Conservation (phyloP, 1,284 basidiomycete species). For the Cryptococcus sp. region DNA sequence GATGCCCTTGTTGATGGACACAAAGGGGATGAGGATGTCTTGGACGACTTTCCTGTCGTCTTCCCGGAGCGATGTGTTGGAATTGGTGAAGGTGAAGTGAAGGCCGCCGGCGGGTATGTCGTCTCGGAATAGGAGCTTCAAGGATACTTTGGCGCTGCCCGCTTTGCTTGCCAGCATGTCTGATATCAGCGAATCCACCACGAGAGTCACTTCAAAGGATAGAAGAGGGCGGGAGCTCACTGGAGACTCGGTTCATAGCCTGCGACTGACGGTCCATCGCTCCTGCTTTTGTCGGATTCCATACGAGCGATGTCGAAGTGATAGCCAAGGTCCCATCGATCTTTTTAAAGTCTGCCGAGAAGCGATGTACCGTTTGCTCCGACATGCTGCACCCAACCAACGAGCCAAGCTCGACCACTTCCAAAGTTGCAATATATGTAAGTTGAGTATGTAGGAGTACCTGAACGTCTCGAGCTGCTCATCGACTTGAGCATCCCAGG, state of each 20-base stretch:
- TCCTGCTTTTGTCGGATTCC: slow-evolving; percentile 33
- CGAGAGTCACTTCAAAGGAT: neutral
- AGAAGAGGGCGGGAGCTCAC: slow-evolving; percentile 19
- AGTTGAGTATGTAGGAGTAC: no score
- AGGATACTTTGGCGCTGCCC: slow-evolving; percentile 30
- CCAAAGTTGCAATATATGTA: neutral
- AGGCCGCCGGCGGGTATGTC: slow-evolving; percentile 42
- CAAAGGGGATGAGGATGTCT: slow-evolving; percentile 41
- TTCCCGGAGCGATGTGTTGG: slow-evolving; percentile 12
- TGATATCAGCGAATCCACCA: slow-evolving; percentile 6
- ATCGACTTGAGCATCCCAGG: no score
- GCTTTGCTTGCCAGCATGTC: slow-evolving; percentile 45
- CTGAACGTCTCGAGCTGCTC: no score
- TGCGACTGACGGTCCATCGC: slow-evolving; percentile 42
- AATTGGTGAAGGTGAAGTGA: slow-evolving; percentile 40
- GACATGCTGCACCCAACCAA: neutral
- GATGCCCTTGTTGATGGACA: slow-evolving; percentile 31
- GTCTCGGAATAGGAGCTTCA: slow-evolving; percentile 43
- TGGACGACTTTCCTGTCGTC: slow-evolving; percentile 39
- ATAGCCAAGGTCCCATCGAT: slow-evolving; percentile 39
- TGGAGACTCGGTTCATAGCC: slow-evolving; percentile 37
- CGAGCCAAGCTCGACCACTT: neutral
- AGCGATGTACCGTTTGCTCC: slow-evolving; percentile 11
- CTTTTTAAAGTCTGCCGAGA: slow-evolving; percentile 41
- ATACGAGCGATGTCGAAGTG: slow-evolving; percentile 37